Percentiles rank a stretch among this genome's conserved stretches.
Conservation (phyloP, 1,284 basidiomycete genomes). For the Apiotrichum gamsii region DNA sequence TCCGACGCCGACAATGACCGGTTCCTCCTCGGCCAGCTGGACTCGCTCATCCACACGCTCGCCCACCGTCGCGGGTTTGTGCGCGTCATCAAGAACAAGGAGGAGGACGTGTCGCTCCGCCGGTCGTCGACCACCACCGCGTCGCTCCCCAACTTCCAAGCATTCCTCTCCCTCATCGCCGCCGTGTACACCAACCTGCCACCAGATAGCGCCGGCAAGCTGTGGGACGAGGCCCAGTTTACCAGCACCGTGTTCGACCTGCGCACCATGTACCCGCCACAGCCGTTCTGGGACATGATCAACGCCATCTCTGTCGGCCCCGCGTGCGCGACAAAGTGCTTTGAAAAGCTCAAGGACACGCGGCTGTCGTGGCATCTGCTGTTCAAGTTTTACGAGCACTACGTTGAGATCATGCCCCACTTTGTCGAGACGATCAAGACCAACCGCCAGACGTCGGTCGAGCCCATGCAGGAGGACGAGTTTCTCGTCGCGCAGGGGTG, state of each 20-base stretch:
- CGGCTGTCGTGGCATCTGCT: slow-evolving; percentile 28
- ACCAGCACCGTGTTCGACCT: slow-evolving; percentile 77
- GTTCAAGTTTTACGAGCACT: slow-evolving; percentile 41
- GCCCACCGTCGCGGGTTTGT: slow-evolving; percentile 76
- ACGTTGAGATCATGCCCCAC: slow-evolving; percentile 37
- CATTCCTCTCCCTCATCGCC: slow-evolving; percentile 75
- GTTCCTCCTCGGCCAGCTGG: slow-evolving; percentile 61
- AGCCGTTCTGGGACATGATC: slow-evolving; percentile 81
- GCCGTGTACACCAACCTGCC: slow-evolving; percentile 68
- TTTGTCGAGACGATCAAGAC: slow-evolving; percentile 35
- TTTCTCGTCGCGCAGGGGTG: slow-evolving; percentile 31
- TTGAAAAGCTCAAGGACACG: slow-evolving; percentile 38
- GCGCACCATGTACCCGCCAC: slow-evolving; percentile 64
- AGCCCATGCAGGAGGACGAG: slow-evolving; percentile 34
- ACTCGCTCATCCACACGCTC: slow-evolving; percentile 66
- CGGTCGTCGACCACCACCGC: slow-evolving; percentile 48
- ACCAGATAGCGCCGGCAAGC: slow-evolving; percentile 68
- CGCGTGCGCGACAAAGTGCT: slow-evolving; percentile 57
- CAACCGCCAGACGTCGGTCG: slow-evolving; percentile 19
- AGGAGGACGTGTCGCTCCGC: slow-evolving; percentile 68
- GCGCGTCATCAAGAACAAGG: slow-evolving; percentile 82
- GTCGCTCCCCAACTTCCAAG: slow-evolving; percentile 59
- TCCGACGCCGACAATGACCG: slow-evolving; percentile 38
- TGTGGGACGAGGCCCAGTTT: slow-evolving; percentile 74
- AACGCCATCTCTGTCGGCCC: slow-evolving; percentile 76